These are phyloP conservation scores for Coemansia sp. DNA, from an alignment of 192 early-diverging fungal genomes.

Conservation along the genomic window DNA sequence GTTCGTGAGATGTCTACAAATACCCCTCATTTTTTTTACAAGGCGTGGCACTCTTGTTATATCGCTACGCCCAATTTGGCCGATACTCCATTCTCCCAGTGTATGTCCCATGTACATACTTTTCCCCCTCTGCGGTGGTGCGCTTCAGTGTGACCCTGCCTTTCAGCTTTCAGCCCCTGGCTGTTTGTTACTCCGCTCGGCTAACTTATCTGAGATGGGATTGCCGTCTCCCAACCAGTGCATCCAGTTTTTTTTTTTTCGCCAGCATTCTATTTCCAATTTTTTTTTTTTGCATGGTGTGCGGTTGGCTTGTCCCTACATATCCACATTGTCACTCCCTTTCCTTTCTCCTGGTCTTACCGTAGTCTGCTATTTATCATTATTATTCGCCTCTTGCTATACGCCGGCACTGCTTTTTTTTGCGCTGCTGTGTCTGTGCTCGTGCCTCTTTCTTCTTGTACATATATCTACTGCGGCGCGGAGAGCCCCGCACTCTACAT, in stretches of 20 bases:
- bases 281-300: slow-evolving; percentile 1
- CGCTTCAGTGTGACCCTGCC: not conserved
- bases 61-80: not conserved
- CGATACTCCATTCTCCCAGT: not conserved
- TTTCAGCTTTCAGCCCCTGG: not conserved
- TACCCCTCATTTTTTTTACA: not conserved
- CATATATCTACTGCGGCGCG: slow-evolving; percentile 1
- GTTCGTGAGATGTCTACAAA: slow-evolving; percentile 3
- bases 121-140: not conserved
- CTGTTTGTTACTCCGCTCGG: slow-evolving; percentile 7
- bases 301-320: not conserved
- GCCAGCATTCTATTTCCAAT: not conserved
- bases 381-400: not conserved
- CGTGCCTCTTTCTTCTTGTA: slow-evolving; percentile 1
- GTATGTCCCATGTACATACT: slow-evolving; percentile 2
- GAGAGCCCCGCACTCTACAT: not conserved
- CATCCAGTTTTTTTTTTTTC: not conserved
- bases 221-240: not conserved
- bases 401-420: not conserved
- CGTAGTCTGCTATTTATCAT: not conserved
- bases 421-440: not conserved
- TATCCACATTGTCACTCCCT: not conserved
- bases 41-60: not conserved
- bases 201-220: slow-evolving; percentile 8
- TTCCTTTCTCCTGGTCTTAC: slow-evolving; percentile 2